phyloP scores from a whole-genome alignment of 768 basidiomycete species.

The Boletus rubroflammeus region DNA sequence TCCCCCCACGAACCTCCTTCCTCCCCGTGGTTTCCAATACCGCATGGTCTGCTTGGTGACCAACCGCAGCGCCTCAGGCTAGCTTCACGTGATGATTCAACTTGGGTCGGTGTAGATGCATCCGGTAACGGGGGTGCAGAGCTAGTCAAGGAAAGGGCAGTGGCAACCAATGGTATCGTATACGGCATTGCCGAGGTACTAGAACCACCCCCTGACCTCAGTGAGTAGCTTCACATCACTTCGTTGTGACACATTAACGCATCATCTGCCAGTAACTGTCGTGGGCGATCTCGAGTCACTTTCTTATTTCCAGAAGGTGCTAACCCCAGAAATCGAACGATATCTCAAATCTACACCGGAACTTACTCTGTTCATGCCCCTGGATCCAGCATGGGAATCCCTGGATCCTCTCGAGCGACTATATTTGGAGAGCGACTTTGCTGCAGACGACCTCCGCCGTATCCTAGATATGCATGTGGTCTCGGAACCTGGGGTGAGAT shows the following conservation, averaged over 20 bases:
- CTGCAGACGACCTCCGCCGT: conserved; percentile 70
- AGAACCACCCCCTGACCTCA: conserved; percentile 66
- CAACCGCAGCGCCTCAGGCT: conserved; percentile 79
- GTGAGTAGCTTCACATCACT: conserved; percentile 40
- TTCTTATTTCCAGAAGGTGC: conserved; percentile 71
- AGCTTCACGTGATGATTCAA: conserved; percentile 43
- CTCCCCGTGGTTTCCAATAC: conserved; percentile 84
- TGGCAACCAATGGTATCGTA: conserved; percentile 74
- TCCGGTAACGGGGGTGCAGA: conserved; percentile 71
- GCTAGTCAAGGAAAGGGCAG: conserved; percentile 52
- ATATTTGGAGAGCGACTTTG: conserved; percentile 88
- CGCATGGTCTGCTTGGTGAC: conserved; percentile 75
- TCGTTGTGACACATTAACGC: not conserved
- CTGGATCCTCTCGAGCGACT: conserved; percentile 75
- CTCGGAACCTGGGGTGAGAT: conserved; percentile 52
- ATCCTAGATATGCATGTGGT: conserved; percentile 81
- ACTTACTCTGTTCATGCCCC: conserved; percentile 86
- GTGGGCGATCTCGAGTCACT: conserved; percentile 56
- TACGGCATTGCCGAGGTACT: conserved; percentile 74
- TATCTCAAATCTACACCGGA: conserved; percentile 65
- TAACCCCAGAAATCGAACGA: conserved; percentile 54
- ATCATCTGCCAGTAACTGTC: conserved; percentile 48
- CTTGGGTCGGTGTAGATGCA: conserved; percentile 72
- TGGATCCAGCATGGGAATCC: conserved; percentile 77
- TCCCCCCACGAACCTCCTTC: conserved; percentile 65